Evolutionary conservation across 768 basidiomycete genomes (phyloP), one percentile per base, ranked within the genome.

Genomic region (Kwoniella mangroviensis): DNA sequence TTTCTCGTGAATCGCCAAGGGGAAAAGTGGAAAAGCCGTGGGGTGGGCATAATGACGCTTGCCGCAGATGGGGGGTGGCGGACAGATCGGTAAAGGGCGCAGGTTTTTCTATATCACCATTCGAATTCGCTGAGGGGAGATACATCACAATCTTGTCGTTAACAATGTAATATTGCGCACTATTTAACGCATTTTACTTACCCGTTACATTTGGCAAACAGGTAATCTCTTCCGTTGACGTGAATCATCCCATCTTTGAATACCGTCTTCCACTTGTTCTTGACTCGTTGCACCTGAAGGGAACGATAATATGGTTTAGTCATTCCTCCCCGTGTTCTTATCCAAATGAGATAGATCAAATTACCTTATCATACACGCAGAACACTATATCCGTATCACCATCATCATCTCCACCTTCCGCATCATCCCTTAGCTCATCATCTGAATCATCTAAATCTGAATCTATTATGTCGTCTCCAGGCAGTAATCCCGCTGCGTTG

Each of bases 191-290:
- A 28, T 4, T 34, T 34, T 34, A 84, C 90, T 81, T 80, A 98
- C 96, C 96, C 96, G 6, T 90, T 94, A 84, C 96, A 98, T 83
- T 97, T 96, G 63, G 92, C 88, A 80, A 99, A 99, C 17, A 99
- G 87, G 84, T 98, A 99, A 79, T 99, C 97, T 78, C 92, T 93
- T 40, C 96, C 96, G 73, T 97, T 97, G 75, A 97, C 89, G 75
- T 94, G 92, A 72, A 98, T 92, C 90, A 98, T 93, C 3, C 97
- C 97, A 74, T 98, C 97, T 84, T 97, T 97, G 62, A 99, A 87
- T 24, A 93, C 90, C 70, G 94, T 95, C 86, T 98, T 99, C 97
- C 97, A 99, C 85, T 98, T 99, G 85, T 97, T 98, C 85, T 98
- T 99, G 26, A 98, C 96, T n/a, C 97, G 88, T 54, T 95, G 94